These are phyloP conservation scores for Psilocybe sp. DNA, from an alignment of 768 basidiomycete genomes.

Conservation along the genomic window DNA sequence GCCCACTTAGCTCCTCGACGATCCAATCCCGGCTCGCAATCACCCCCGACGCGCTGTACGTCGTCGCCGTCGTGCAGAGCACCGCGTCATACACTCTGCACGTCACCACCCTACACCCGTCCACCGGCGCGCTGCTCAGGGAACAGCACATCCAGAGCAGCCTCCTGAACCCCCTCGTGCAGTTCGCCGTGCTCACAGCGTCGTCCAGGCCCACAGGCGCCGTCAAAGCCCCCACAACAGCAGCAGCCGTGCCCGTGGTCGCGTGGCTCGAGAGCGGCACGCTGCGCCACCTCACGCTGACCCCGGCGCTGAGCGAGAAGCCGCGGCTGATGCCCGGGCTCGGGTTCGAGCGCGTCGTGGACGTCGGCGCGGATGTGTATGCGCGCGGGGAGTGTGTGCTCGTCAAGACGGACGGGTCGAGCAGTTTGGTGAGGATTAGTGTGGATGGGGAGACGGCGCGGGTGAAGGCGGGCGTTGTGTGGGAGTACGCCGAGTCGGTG, in stretches of 20 bases:
- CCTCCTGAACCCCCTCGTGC: no score
- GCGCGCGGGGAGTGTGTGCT: slow-evolving; percentile 61
- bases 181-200: no score
- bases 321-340: slow-evolving; percentile 38
- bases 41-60: slow-evolving; percentile 53
- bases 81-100: slow-evolving; percentile 61
- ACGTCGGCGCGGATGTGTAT: slow-evolving; percentile 53
- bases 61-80: slow-evolving; percentile 50
- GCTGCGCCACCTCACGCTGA: slow-evolving; percentile 49
- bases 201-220: no score
- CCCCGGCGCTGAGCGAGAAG: slow-evolving; percentile 49
- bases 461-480: slow-evolving; percentile 30
- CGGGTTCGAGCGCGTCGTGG: slow-evolving; percentile 51
- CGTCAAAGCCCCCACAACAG: slow-evolving; percentile 25
- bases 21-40: slow-evolving; percentile 61
- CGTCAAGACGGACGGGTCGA: slow-evolving; percentile 43
- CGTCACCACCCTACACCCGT: slow-evolving; percentile 55
- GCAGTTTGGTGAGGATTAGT: slow-evolving; percentile 51
- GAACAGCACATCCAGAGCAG: slow-evolving; percentile 36
- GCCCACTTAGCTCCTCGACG: slow-evolving; percentile 51
- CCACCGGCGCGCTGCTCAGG: slow-evolving; percentile 49
- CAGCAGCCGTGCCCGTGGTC: slow-evolving; percentile 29
- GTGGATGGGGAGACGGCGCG: slow-evolving; percentile 34
- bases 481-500: slow-evolving; percentile 59
- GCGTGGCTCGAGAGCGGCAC: slow-evolving; percentile 54